Evolutionary conservation across 129 eudicot genomes (phyloP).

Genomic region (Scalesia atractyloides): DNA sequence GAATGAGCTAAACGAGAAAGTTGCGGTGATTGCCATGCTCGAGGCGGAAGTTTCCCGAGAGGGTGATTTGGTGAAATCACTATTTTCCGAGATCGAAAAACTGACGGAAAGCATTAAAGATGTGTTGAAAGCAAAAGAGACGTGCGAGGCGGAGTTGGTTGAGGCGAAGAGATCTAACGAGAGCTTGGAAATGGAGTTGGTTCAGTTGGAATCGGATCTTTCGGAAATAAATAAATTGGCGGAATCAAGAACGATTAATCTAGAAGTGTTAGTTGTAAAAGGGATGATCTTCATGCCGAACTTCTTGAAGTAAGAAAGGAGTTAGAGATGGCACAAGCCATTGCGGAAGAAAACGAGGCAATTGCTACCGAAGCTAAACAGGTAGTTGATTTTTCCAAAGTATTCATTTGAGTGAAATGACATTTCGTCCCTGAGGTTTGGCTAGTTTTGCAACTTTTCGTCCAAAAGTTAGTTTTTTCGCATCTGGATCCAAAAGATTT

Average conservation of each 20-base stretch:
- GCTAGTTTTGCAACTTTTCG: too few relatives aligned
- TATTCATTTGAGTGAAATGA: too few relatives aligned
- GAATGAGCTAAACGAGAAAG: constrained; percentile 57
- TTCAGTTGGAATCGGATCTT: constrained; percentile 51
- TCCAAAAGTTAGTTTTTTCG: too few relatives aligned
- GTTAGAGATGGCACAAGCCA: constrained; percentile 67
- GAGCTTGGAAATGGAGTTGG: constrained; percentile 59
- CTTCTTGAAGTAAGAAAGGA: constrained; percentile 55
- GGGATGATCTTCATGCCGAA: constrained; percentile 50
- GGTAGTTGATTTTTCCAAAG: constrained; percentile 48
- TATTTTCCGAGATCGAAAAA: constrained; percentile 44
- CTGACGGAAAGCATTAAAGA: constrained; percentile 48
- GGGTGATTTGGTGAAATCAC: constrained; percentile 39
- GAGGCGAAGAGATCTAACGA: constrained; percentile 50
- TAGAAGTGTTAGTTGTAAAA: constrained; percentile 50
- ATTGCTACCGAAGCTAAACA: constrained; percentile 75
- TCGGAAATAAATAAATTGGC: constrained; percentile 45
- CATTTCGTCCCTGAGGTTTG: too few relatives aligned
- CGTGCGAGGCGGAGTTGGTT: constrained; percentile 50
- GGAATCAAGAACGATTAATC: constrained; percentile 51
- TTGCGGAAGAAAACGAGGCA: constrained; percentile 85
- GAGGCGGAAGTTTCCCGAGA: constrained; percentile 56
- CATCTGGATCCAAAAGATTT: too few relatives aligned
- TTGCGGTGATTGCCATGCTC: constrained; percentile 37
- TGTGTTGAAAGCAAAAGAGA: constrained; percentile 49